Percentiles rank a stretch among this genome's conserved stretches.
Evolutionary conservation across 1,284 basidiomycete species (phyloP).

Genomic region (Ganoderma lingzhi): DNA sequence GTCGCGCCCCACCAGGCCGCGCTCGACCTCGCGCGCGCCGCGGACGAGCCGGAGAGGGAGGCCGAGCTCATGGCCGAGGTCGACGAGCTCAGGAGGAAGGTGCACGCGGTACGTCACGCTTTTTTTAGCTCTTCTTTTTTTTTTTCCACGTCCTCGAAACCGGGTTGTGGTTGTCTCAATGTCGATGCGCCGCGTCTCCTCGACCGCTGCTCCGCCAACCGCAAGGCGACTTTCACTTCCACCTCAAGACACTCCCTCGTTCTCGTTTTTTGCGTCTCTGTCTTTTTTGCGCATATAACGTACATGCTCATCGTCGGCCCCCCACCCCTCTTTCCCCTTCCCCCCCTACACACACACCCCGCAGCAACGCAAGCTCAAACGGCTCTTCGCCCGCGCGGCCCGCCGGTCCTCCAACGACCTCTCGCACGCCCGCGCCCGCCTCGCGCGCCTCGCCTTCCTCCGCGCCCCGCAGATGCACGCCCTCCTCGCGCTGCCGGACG

Average conservation of each 20-base stretch:
- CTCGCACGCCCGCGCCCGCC: slow-evolving; percentile 51
- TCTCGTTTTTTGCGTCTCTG: neutral
- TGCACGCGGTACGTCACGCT: slow-evolving; percentile 64
- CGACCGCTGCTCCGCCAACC: too few relatives aligned
- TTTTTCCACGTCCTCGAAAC: too few relatives aligned
- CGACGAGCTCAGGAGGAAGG: slow-evolving; percentile 59
- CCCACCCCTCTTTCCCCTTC: too few relatives aligned
- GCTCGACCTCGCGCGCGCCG: slow-evolving; percentile 57
- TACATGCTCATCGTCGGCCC: too few relatives aligned
- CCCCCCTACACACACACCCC: too few relatives aligned
- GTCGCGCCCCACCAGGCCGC: slow-evolving; percentile 75
- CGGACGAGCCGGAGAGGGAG: slow-evolving; percentile 60
- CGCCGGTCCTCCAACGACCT: slow-evolving; percentile 55
- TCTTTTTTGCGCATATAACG: too few relatives aligned
- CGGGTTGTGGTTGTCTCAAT: too few relatives aligned
- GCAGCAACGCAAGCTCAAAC: slow-evolving; percentile 71
- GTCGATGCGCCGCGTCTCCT: too few relatives aligned
- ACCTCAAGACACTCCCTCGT: neutral
- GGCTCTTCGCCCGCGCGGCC: slow-evolving; percentile 56
- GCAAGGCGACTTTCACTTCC: too few relatives aligned
- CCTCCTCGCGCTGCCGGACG: slow-evolving; percentile 36
- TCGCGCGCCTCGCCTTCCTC: slow-evolving; percentile 56
- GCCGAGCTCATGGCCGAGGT: slow-evolving; percentile 68
- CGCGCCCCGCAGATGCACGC: slow-evolving; percentile 42
- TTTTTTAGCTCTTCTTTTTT: neutral